phyloP scores from a whole-genome alignment of 2,329 filamentous ascomycete species.

The Colletotrichum tropicale region DNA sequence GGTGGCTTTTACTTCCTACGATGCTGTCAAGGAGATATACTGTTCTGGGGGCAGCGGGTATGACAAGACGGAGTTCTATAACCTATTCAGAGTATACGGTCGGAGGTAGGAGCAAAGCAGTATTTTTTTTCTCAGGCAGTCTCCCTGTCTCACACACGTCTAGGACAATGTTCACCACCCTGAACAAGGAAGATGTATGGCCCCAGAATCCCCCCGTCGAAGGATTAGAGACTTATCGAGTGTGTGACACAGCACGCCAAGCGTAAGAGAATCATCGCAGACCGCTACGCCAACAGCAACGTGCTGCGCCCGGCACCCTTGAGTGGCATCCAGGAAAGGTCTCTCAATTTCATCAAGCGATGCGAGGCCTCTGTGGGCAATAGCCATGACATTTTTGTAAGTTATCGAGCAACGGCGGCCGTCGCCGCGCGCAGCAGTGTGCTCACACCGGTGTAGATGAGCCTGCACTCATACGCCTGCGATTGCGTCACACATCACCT shows the following conservation, averaged over 20 bases:
- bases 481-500: conserved; percentile 73
- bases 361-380: conserved; percentile 49
- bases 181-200: conserved; percentile 59
- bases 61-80: conserved; percentile 69
- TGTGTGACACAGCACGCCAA: conserved; percentile 57
- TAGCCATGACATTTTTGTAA: conserved; percentile 66
- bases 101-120: conserved; percentile 44
- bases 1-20: conserved; percentile 60
- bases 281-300: conserved; percentile 73
- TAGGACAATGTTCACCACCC: conserved; percentile 65
- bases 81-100: conserved; percentile 63
- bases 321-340: conserved; percentile 61
- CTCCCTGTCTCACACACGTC: neutral
- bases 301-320: conserved; percentile 61
- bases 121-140: neutral
- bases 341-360: conserved; percentile 57
- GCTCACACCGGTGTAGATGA: conserved; percentile 9
- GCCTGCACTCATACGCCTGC: conserved; percentile 70
- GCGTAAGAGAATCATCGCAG: conserved; percentile 66
- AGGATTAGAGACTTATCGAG: neutral
- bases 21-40: conserved; percentile 68
- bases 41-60: conserved; percentile 65
- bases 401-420: conserved; percentile 16
- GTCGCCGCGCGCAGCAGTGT: neutral
- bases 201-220: neutral